Evolutionary conservation across 495 filamentous ascomycete genomes (phyloP).

Genomic region (Trichoderma erinaceum): DNA sequence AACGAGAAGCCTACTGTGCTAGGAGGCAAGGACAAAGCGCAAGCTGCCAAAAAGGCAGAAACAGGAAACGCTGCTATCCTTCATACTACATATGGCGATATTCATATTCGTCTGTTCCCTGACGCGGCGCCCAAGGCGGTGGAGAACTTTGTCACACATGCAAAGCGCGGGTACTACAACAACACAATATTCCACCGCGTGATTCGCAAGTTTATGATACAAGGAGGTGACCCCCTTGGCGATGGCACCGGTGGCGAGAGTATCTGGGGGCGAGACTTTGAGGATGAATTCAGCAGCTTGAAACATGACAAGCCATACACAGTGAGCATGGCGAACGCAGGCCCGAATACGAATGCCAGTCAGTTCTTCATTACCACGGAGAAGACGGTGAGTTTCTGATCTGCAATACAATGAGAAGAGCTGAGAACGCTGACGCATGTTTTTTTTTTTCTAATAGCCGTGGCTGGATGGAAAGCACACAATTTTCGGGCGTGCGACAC

Average conservation of each 20-base stretch:
- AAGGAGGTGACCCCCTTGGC: slow-evolving; percentile 85
- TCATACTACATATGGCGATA: slow-evolving; percentile 92
- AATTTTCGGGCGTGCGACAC: slow-evolving; percentile 83
- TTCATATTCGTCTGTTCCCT: slow-evolving; percentile 89
- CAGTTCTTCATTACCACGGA: slow-evolving; percentile 99
- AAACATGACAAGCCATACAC: slow-evolving; percentile 96
- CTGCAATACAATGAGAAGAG: slow-evolving; percentile 1
- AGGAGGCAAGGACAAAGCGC: slow-evolving; percentile 35
- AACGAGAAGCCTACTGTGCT: slow-evolving; percentile 79
- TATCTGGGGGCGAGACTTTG: slow-evolving; percentile 95
- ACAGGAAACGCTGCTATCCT: slow-evolving; percentile 74
- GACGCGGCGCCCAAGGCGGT: slow-evolving; percentile 89
- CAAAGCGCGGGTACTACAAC: slow-evolving; percentile 88
- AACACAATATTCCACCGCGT: slow-evolving; percentile 95
- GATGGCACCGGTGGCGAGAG: slow-evolving; percentile 94
- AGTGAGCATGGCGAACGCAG: slow-evolving; percentile 94
- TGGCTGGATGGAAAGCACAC: slow-evolving; percentile 98
- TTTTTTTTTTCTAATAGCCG: slow-evolving; percentile 41
- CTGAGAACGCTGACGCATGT: not conserved
- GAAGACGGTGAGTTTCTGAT: slow-evolving; percentile 56
- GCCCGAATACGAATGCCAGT: slow-evolving; percentile 68
- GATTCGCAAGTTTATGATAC: slow-evolving; percentile 98
- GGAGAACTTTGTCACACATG: slow-evolving; percentile 97
- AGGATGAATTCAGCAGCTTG: slow-evolving; percentile 86
- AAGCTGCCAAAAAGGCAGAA: slow-evolving; percentile 55